These are phyloP conservation scores for Penicillium expansum DNA, from an alignment of 2,329 filamentous ascomycete species.

Conservation along the genomic window DNA sequence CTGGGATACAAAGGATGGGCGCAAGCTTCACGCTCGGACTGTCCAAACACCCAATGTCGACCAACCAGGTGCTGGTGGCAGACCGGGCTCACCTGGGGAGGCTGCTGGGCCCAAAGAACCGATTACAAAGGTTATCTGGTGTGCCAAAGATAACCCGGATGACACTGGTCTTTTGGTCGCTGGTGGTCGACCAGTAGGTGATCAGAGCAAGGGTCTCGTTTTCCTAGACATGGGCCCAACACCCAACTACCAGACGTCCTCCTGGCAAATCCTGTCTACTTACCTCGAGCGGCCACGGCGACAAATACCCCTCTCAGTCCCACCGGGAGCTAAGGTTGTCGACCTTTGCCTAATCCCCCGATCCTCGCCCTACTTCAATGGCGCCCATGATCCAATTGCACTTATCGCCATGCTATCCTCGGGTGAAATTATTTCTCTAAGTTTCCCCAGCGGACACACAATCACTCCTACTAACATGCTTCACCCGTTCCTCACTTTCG, in stretches of 20 bases:
- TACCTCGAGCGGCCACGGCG: constrained; percentile 77
- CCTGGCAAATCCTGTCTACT: constrained; percentile 76
- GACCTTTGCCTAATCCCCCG: constrained; percentile 84
- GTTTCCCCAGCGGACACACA: constrained; percentile 86
- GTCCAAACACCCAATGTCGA: constrained; percentile 72
- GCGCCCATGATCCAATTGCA: constrained; percentile 87
- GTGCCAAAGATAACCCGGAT: constrained; percentile 88
- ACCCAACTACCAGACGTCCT: constrained; percentile 85
- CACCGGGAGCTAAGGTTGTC: constrained; percentile 70
- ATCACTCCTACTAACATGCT: constrained; percentile 92
- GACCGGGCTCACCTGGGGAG: constrained; percentile 45
- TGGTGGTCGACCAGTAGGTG: constrained; percentile 69
- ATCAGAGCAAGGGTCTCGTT: constrained; percentile 71
- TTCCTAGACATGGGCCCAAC: constrained; percentile 88
- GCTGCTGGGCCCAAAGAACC: constrained; percentile 66
- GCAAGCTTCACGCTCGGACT: constrained; percentile 78
- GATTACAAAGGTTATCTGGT: constrained; percentile 81
- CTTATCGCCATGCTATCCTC: constrained; percentile 76
- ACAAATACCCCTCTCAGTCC: constrained; percentile 69
- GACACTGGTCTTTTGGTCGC: constrained; percentile 86
- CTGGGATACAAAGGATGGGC: constrained; percentile 89
- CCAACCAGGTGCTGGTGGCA: constrained; percentile 55
- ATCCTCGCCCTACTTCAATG: constrained; percentile 77
- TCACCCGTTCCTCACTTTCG: constrained; percentile 79
- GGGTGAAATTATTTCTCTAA: constrained; percentile 84